These are phyloP conservation scores for Albatrellus ellisii DNA, from an alignment of 768 basidiomycete species.

Conservation along the genomic window DNA sequence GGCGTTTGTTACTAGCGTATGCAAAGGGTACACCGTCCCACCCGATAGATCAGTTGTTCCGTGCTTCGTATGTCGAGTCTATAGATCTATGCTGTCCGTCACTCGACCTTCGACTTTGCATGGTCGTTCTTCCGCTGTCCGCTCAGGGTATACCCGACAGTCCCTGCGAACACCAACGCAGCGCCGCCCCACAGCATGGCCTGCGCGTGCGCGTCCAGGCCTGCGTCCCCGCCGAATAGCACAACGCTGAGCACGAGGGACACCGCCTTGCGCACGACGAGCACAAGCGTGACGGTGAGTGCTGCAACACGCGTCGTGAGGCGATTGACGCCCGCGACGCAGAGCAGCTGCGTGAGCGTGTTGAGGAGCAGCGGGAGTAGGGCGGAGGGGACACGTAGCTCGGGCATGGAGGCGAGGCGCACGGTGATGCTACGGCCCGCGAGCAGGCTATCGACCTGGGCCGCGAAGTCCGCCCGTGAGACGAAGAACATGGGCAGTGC, in stretches of 20 bases:
- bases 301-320: conserved; percentile 67
- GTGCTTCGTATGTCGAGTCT: too few species aligned
- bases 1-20: too few species aligned
- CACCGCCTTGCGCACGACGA: conserved; percentile 71
- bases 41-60: too few species aligned
- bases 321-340: conserved; percentile 78
- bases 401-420: conserved; percentile 21
- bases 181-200: conserved; percentile 59
- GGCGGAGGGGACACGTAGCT: conserved; percentile 41
- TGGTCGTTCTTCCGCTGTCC: conserved; percentile 15
- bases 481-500: conserved; percentile 67
- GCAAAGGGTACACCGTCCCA: too few species aligned
- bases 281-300: conserved; percentile 65
- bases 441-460: conserved; percentile 29
- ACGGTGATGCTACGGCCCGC: conserved; percentile 12
- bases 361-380: conserved; percentile 58
- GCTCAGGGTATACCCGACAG: conserved; percentile 48
- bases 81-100: neutral
- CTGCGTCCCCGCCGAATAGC: conserved; percentile 24
- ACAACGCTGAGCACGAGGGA: conserved; percentile 63
- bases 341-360: conserved; percentile 73
- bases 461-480: conserved; percentile 35
- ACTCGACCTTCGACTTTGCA: conserved; percentile 10
- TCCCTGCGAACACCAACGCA: conserved; percentile 54
- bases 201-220: conserved; percentile 21